phyloP scores from a whole-genome alignment of 2,329 filamentous ascomycete genomes.

The Plenodomus tracheiphilus region DNA sequence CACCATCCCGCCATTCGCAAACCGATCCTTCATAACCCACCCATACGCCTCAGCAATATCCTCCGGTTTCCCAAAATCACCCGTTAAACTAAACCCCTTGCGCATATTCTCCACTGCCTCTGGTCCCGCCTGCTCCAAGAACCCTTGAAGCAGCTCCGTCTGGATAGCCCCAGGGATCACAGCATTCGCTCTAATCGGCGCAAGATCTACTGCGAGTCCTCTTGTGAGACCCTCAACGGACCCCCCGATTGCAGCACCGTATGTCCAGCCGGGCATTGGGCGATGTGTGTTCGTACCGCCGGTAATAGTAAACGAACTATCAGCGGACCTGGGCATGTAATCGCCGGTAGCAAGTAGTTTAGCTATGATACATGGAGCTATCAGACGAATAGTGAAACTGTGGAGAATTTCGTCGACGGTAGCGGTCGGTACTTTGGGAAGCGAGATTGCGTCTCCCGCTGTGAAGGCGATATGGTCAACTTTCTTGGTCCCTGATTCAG shows the following conservation, averaged over 20 bases:
- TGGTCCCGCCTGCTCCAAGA: conserved; percentile 16
- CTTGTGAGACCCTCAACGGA: conserved; percentile 39
- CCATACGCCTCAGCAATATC: conserved; percentile 52
- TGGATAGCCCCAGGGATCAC: conserved; percentile 48
- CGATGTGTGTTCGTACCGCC: conserved; percentile 42
- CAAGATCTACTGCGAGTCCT: conserved; percentile 48
- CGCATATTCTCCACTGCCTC: conserved; percentile 18
- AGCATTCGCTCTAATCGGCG: conserved; percentile 49
- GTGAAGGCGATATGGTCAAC: conserved; percentile 40
- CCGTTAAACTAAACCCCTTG: conserved; percentile 24
- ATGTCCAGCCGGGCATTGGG: conserved; percentile 40
- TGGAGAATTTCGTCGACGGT: conserved; percentile 24
- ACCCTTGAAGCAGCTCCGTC: conserved; percentile 45
- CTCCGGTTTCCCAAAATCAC: conserved; percentile 27
- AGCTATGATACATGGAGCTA: conserved; percentile 44
- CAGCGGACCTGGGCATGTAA: conserved; percentile 36
- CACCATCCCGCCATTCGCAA: conserved; percentile 42
- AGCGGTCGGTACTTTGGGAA: conserved; percentile 30
- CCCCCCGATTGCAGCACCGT: conserved; percentile 28
- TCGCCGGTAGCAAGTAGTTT: conserved; percentile 42
- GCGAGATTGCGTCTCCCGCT: conserved; percentile 27
- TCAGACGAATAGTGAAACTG: conserved; percentile 38
- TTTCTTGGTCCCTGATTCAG: conserved; percentile 29
- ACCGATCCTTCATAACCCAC: conserved; percentile 50
- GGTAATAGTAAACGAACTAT: conserved; percentile 48